Evolutionary conservation across 176 grass and related monocot species (phyloP), one percentile per base, ranked within the genome.

Genomic region (Neostapfia colusana): DNA sequence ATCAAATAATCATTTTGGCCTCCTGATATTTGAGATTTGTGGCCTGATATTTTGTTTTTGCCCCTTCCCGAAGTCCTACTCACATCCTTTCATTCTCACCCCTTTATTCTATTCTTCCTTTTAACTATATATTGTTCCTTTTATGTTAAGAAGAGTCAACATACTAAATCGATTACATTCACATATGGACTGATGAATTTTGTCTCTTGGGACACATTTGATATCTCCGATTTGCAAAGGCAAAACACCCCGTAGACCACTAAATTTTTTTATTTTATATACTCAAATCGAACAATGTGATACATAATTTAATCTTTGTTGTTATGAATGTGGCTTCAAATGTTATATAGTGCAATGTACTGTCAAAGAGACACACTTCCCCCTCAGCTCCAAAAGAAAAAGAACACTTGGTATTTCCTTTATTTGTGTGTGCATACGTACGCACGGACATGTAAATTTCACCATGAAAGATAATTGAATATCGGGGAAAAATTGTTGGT

Each of bases 121-220:
- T 5, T 38, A 65, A 23, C 12, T 7, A 26, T 49, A 41, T 70
- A 80, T 46, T 76, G 36, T 70, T 42, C 82, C 17, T 18, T 53
- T 36, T 3, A 46, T 0, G 13, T 3, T 3, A 12, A 12, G 31
- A 77, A 51, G 21, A 40, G 24, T 7, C 7, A 25, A 61, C 21
- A 37, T 7, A 45, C 9, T 15, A 67, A 31, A 11, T 57, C 31
- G 3, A 3, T 48, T 36, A 44, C 8, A 57, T 65, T 15, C 5
- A 16, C 36, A 46, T 5, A 49, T 46, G 25, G 25, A n/a, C 4
- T 4, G 3, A 48, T 63, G 6, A 12, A 34, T 51, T 14, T 28
- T 11, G 5, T 53, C 39, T 31, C 2, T 81, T 48, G 35, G n/a
- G 9, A 10, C 63, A 3, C 16, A 36, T 35, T 49, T 49, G 5